These are phyloP conservation scores for Solanum hybrid DNA, from an alignment of 305 asterid genomes.

Conservation along the genomic window DNA sequence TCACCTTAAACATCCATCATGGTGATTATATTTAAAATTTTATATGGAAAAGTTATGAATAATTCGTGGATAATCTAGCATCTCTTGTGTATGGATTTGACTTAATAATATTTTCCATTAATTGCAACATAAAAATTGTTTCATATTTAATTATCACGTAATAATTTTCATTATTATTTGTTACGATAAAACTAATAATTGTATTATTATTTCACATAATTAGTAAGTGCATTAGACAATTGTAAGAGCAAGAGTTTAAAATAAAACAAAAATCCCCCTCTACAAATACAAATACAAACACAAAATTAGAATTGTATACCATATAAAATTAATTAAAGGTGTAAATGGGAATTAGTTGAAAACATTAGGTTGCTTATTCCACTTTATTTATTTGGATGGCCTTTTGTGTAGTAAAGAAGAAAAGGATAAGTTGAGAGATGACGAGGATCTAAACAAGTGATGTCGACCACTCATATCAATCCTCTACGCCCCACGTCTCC, in stretches of 20 bases:
- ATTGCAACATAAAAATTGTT: neutral
- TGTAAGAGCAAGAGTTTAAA: neutral
- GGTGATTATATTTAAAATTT: neutral
- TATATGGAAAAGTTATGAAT: neutral
- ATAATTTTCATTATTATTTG: neutral
- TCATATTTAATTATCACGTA: neutral
- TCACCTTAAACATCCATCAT: too few species aligned
- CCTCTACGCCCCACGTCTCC: constrained; percentile 24
- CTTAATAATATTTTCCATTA: neutral
- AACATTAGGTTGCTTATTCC: neutral
- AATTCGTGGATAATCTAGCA: neutral
- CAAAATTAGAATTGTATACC: neutral
- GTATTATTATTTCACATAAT: neutral
- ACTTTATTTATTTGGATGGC: neutral
- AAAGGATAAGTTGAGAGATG: constrained; percentile 32
- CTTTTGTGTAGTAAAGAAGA: neutral
- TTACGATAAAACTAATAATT: neutral
- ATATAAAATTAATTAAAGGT: neutral
- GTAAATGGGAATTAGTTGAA: neutral
- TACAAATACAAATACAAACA: neutral
- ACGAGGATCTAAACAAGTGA: constrained; percentile 28
- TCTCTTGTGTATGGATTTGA: neutral
- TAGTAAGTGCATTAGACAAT: neutral
- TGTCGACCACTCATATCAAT: constrained; percentile 38
- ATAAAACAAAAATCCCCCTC: neutral